phyloP scores from a whole-genome alignment of 176 grass and related monocot genomes.

The Aegilops tauschii region DNA sequence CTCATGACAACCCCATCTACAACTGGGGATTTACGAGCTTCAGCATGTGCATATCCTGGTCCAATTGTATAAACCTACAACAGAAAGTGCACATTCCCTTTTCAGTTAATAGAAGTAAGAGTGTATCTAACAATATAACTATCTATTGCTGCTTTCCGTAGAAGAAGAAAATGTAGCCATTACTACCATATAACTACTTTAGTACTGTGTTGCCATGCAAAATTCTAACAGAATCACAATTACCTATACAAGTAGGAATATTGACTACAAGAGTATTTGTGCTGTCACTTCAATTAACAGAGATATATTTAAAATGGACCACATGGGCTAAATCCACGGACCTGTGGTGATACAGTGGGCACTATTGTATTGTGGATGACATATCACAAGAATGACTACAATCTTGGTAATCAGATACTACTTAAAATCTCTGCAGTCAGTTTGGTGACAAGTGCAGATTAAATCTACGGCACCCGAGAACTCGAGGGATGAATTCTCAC shows the following conservation, averaged over 20 bases:
- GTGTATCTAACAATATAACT: not conserved
- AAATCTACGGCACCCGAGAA: not conserved
- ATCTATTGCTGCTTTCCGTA: not conserved
- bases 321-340: not conserved
- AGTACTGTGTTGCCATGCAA: not conserved
- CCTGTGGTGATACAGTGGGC: not conserved
- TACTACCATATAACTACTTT: not conserved
- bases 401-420: not conserved
- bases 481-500: not conserved
- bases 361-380: not conserved
- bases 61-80: constrained; percentile 94
- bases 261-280: not conserved
- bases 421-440: not conserved
- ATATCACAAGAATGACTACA: not conserved
- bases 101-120: not conserved
- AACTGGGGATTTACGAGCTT: constrained; percentile 95
- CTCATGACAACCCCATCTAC: constrained; percentile 99
- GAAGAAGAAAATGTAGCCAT: not conserved
- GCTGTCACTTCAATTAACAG: not conserved
- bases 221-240: not conserved
- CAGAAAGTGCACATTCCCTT: not conserved
- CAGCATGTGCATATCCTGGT: constrained; percentile 88
- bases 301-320: not conserved
- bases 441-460: not conserved
- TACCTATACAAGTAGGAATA: not conserved